Percentiles rank a stretch among this genome's conserved stretches.
Conservation (phyloP, 306 rosid species). For the Cucumis cinereus region DNA sequence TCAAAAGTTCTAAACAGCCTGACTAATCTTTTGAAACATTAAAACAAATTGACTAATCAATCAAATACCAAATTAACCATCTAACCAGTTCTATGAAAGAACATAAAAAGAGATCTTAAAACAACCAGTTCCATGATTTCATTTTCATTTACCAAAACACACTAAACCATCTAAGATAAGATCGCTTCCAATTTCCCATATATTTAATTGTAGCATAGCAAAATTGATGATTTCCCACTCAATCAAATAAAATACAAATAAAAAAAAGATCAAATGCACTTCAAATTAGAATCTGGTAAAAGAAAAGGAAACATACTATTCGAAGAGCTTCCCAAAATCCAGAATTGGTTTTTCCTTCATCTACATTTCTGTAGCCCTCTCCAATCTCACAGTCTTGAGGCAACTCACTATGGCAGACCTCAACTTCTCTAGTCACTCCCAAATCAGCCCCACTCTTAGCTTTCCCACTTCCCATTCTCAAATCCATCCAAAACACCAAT, state of each 20-base stretch:
- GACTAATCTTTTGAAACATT: background rate
- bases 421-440: conserved; percentile 28
- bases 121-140: background rate
- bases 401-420: conserved; percentile 16
- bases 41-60: background rate
- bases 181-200: background rate
- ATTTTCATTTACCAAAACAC: background rate
- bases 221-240: background rate
- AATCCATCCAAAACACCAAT: conserved; percentile 87
- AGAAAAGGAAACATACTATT: conserved; percentile 36
- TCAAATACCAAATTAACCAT: background rate
- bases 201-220: background rate
- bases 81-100: background rate
- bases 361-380: conserved; percentile 4
- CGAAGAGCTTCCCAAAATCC: conserved; percentile 24
- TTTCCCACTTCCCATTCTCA: conserved; percentile 29
- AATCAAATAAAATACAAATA: background rate
- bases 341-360: conserved; percentile 22
- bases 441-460: conserved; percentile 14
- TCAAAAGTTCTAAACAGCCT: background rate
- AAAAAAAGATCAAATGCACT: background rate
- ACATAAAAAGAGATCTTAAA: background rate
- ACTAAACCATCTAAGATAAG: background rate
- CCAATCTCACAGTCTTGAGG: conserved; percentile 18
- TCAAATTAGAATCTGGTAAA: background rate